Base-by-base conservation (phyloP, 192 early-diverging fungal genomes). In the Coemansia sp. region DNA sequence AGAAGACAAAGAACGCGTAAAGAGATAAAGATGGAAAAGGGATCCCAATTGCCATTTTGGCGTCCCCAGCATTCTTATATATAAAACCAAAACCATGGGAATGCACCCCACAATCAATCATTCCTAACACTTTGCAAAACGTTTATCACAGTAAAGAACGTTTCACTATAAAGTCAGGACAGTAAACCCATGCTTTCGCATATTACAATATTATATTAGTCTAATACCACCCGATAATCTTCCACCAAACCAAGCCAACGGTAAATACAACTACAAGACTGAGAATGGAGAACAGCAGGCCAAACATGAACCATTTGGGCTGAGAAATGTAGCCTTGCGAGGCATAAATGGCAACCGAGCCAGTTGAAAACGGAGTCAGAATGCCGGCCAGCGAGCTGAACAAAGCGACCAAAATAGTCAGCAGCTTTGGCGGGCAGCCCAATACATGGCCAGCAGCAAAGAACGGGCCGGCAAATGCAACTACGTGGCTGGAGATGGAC, bases 211-310 rank as follows among this genome's bases (percentile, higher is more conserved):
- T 2, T 17, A 49, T 49, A 21, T 49, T 21, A 9, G 47, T 51
- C 60, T 62, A 79, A 24, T 73, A 79, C 87, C 87, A 90, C 22
- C 87, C 89, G 17, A 92, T 64, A 5, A 89, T 10, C 62, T 83
- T 88, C 87, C 87, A 91, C 89, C 89, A 93, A 0, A 69, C 11
- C 55, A 90, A 43, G 2, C 91, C 91, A 2, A 87, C 75, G 1
- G 88, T 86, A 22, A 85, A 83, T 58, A 84, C 85, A 0, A 90
- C 65, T 32, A 45, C 19, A 0, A 93, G 41, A 55, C 85, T 83
- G 0, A 88, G 57, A 1, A 83, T 23, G 7, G 86, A 75, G 29
- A 87, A 55, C 35, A 75, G 15, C 24, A 82, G 17, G 15, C 91
- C 91, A 29, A 87, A 65, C 4, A 75, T 22, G 60, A 92, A 86